phyloP scores from a whole-genome alignment of 495 filamentous ascomycete species.

The Cercophora newfieldiana region DNA sequence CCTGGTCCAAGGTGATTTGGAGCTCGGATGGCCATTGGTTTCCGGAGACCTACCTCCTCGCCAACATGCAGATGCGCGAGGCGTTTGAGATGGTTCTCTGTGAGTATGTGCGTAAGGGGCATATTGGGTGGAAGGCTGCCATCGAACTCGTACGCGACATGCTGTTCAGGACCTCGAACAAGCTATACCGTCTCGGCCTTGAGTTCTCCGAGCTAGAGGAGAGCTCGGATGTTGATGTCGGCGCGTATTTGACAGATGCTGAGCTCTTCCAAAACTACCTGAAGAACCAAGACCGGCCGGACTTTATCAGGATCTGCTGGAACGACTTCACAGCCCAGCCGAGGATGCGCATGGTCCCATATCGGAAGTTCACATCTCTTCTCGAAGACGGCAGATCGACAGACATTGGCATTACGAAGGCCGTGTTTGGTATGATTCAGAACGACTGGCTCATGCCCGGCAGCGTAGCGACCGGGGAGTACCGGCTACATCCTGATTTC shows the following conservation, averaged over 20 bases:
- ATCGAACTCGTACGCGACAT: slow-evolving; percentile 59
- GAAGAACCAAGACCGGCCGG: slow-evolving; percentile 65
- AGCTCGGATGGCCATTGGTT: slow-evolving; percentile 84
- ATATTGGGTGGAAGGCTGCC: slow-evolving; percentile 58
- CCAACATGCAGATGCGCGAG: slow-evolving; percentile 75
- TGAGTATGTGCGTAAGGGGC: slow-evolving; percentile 60
- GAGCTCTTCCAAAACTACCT: slow-evolving; percentile 60
- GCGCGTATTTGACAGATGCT: slow-evolving; percentile 25
- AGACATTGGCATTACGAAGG: slow-evolving; percentile 56
- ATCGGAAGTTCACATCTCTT: slow-evolving; percentile 61
- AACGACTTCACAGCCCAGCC: slow-evolving; percentile 72
- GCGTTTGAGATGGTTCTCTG: slow-evolving; percentile 67
- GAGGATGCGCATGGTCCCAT: slow-evolving; percentile 69
- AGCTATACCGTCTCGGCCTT: slow-evolving; percentile 60
- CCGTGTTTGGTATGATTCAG: slow-evolving; percentile 59
- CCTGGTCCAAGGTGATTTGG: slow-evolving; percentile 77
- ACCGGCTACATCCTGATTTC: slow-evolving; percentile 62
- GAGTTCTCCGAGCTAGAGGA: slow-evolving; percentile 38
- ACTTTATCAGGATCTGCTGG: slow-evolving; percentile 75
- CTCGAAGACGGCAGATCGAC: slow-evolving; percentile 51
- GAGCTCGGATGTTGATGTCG: slow-evolving; percentile 13
- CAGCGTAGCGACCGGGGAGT: slow-evolving; percentile 56
- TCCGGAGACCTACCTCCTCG: slow-evolving; percentile 80
- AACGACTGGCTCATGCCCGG: slow-evolving; percentile 50
- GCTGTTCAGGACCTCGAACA: slow-evolving; percentile 70